phyloP scores from a whole-genome alignment of 108 stramenopile genomes.

The Bacterosira constricta region DNA sequence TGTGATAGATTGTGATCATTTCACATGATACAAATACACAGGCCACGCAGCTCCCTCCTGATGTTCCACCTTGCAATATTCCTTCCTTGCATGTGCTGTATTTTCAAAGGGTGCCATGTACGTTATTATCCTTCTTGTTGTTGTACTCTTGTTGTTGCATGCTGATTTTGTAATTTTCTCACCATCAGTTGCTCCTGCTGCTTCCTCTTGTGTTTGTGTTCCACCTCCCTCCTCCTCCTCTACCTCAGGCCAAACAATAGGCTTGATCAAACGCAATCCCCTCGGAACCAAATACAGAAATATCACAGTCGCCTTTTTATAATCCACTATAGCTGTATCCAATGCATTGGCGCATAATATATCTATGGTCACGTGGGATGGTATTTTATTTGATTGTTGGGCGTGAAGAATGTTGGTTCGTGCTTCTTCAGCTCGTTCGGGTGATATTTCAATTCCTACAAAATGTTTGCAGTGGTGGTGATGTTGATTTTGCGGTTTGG shows the following conservation, averaged over 20 bases:
- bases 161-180: neutral
- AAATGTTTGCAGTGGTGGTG: conserved; percentile 45
- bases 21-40: conserved; percentile 62
- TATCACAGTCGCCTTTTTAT: conserved; percentile 58
- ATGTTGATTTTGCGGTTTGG: neutral
- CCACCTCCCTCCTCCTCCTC: neutral
- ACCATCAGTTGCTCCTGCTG: neutral
- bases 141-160: neutral
- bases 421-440: conserved; percentile 49
- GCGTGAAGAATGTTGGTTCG: conserved; percentile 37
- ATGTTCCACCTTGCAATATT: conserved; percentile 59
- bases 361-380: conserved; percentile 42
- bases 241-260: conserved; percentile 29
- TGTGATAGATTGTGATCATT: neutral
- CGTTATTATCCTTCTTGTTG: conserved; percentile 50
- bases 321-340: conserved; percentile 60
- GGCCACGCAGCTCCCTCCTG: conserved; percentile 81
- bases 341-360: conserved; percentile 75
- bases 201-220: neutral
- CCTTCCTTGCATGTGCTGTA: conserved; percentile 41
- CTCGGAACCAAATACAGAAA: conserved; percentile 88
- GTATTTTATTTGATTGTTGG: conserved; percentile 27
- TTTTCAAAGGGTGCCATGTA: conserved; percentile 79
- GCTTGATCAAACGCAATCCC: conserved; percentile 73
- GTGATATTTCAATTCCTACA: conserved; percentile 83